These are phyloP conservation scores for Candida gorgasii DNA, from an alignment of 805 yeast species.

Conservation along the genomic window DNA sequence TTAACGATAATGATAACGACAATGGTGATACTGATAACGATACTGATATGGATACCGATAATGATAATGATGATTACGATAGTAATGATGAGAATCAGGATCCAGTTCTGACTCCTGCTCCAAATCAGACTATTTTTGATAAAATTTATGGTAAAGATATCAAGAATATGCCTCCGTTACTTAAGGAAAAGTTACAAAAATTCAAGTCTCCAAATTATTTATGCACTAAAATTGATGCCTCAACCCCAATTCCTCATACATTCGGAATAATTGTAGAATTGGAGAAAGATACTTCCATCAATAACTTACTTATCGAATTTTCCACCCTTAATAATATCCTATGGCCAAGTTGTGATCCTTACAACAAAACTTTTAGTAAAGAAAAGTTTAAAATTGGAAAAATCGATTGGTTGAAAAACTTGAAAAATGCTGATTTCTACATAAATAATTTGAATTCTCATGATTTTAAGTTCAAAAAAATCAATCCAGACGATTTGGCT, in stretches of 20 bases:
- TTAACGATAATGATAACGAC: not conserved
- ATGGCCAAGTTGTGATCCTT: constrained; percentile 59
- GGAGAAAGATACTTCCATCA: constrained; percentile 37
- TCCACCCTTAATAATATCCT: constrained; percentile 44
- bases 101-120: not conserved
- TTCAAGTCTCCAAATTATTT: constrained; percentile 38
- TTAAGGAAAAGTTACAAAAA: constrained; percentile 23
- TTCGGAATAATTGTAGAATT: constrained; percentile 53
- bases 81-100: not conserved
- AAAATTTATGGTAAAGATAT: constrained; percentile 1
- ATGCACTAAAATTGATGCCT: constrained; percentile 37
- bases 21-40: not conserved
- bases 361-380: constrained; percentile 40
- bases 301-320: constrained; percentile 42
- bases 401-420: constrained; percentile 46
- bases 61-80: constrained; percentile 2
- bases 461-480: constrained; percentile 41
- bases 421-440: constrained; percentile 47
- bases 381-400: constrained; percentile 53
- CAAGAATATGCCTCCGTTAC: constrained; percentile 10
- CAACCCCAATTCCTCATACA: constrained; percentile 50
- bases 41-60: not conserved
- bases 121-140: not conserved
- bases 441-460: constrained; percentile 43
- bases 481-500: constrained; percentile 47